Evolutionary conservation across 352 stramenopile genomes (phyloP), one percentile per base, ranked within the genome.

Genomic region (Phytophthora multivora): DNA sequence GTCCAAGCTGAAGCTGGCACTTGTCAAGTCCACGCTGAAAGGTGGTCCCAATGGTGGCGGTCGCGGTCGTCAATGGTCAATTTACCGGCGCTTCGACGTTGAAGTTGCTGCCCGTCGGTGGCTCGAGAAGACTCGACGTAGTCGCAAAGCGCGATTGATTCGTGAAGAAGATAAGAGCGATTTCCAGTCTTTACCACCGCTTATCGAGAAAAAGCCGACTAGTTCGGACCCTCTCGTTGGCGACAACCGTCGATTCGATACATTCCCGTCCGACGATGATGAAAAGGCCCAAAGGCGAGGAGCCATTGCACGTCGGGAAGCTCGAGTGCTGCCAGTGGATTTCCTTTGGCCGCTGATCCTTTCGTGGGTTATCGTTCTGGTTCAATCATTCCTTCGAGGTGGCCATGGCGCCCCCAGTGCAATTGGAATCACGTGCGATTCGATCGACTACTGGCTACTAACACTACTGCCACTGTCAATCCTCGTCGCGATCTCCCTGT

Each of bases 381-480:
- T 77, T 4, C 82, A 90, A 50, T 76, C 80, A 10, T 50, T 93
- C 8, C 50, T 91, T 38, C 78, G 82, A 16, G 84, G 84, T 21
- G 84, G 83, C 9, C 84, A 93, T 19, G 83, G 84, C 13, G 51
- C 71, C 0, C 72, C 75, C 0, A 89, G 80, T 49, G 57, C 89
- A 26, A 71, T 99, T 36, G 97, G 96, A 40, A 88, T 99, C 33
- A 47, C 76, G 10, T 99, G 96, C 71, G 89, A 92, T 51, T 97
- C 88, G 12, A 35, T 45, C 13, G 41, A 63, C 8, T 99, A 98
- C 73, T 99, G 96, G 96, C 31, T 93, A 19, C 61, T 97, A 15
- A 98, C 96, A 26, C 23, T 87, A 0, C 13, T 93, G n/a, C 89
- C 97, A 4, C 70, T 97, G 0, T 42, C 62, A 5, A 66, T 90